Evolutionary conservation across 352 stramenopile genomes (phyloP).

Genomic region (Phytophthora cactorum): DNA sequence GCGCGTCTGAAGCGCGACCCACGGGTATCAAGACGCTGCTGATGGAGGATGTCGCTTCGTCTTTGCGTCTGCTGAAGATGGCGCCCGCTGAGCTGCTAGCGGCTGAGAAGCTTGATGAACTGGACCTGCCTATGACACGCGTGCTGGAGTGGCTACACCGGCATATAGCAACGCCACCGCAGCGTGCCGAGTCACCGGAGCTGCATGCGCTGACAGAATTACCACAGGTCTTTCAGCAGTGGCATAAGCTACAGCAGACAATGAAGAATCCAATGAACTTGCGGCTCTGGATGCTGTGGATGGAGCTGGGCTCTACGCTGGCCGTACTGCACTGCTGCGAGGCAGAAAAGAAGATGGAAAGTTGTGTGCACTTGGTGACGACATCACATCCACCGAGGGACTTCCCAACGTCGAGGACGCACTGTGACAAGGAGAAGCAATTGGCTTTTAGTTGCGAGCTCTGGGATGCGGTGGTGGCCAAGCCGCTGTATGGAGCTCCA

Average conservation of each 20-base stretch:
- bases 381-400: constrained; percentile 8
- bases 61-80: constrained; percentile 18
- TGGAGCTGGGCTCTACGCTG: constrained; percentile 34
- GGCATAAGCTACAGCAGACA: constrained; percentile 26
- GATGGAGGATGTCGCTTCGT: constrained; percentile 16
- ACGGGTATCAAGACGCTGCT: constrained; percentile 12
- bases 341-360: background rate
- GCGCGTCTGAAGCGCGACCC: background rate
- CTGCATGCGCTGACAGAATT: constrained; percentile 5
- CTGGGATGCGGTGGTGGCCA: constrained; percentile 32
- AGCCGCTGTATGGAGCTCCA: constrained; percentile 22
- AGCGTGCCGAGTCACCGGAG: background rate
- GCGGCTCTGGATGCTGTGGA: constrained; percentile 42
- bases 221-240: constrained; percentile 27
- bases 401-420: constrained; percentile 19
- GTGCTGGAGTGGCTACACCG: constrained; percentile 27
- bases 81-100: constrained; percentile 8
- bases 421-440: constrained; percentile 36
- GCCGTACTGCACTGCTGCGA: constrained; percentile 23
- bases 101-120: constrained; percentile 13
- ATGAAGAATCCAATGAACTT: constrained; percentile 13
- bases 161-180: constrained; percentile 8
- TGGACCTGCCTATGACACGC: constrained; percentile 15
- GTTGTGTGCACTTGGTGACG: constrained; percentile 7
- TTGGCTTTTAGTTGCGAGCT: constrained; percentile 26